phyloP scores from a whole-genome alignment of 1,284 basidiomycete genomes.

The Malassezia psittaci region DNA sequence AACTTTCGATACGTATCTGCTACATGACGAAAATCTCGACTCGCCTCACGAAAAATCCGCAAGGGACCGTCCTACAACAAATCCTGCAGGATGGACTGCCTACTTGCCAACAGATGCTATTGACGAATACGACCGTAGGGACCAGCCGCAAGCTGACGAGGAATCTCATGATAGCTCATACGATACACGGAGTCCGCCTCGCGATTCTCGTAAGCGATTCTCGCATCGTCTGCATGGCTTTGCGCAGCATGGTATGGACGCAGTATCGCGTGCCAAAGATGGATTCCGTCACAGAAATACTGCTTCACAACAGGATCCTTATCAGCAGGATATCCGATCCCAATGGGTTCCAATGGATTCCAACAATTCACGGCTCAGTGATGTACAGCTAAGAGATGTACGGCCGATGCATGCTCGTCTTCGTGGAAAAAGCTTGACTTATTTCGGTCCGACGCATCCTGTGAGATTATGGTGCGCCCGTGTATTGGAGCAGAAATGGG shows the following conservation, averaged over 20 bases:
- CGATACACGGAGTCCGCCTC: not conserved
- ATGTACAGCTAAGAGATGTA: not conserved
- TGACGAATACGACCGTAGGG: not conserved
- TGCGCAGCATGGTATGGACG: not conserved
- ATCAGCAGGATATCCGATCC: not conserved
- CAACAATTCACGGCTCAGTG: not conserved
- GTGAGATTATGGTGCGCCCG: constrained; percentile 23
- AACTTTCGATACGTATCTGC: constrained; percentile 9
- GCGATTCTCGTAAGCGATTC: not conserved
- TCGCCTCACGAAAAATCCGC: not conserved
- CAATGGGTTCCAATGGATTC: constrained; percentile 13
- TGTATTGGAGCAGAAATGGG: constrained; percentile 56
- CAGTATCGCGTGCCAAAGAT: not conserved
- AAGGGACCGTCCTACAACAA: not conserved
- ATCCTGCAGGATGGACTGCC: not conserved
- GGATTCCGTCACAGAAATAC: not conserved
- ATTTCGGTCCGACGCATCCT: constrained; percentile 57
- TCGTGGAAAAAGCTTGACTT: constrained; percentile 68
- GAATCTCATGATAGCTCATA: not conserved
- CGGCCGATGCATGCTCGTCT: constrained; percentile 44
- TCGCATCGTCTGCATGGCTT: not conserved
- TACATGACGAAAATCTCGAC: not conserved
- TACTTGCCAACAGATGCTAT: constrained; percentile 7
- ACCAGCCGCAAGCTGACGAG: not conserved
- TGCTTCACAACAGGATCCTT: not conserved